phyloP scores from a whole-genome alignment of 768 basidiomycete species.

The Gloeopeniophorella convolvens region DNA sequence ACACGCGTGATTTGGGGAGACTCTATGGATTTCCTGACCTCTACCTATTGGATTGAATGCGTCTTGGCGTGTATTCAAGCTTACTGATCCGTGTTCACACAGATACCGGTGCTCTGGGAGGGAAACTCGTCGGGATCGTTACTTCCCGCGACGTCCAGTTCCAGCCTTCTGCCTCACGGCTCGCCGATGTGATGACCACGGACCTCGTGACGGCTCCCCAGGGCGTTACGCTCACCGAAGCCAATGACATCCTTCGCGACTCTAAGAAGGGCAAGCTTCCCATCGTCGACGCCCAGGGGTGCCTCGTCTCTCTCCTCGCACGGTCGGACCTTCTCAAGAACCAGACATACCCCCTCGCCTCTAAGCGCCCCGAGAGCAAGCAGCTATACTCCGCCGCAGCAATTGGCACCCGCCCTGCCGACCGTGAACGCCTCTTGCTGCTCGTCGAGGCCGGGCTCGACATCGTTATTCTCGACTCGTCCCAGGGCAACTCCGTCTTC shows the following conservation, averaged over 20 bases:
- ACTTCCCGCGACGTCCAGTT: slow-evolving; percentile 97
- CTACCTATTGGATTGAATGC: neutral
- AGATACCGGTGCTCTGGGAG: slow-evolving; percentile 85
- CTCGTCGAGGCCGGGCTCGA: slow-evolving; percentile 94
- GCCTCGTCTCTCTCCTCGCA: slow-evolving; percentile 79
- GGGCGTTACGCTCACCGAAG: slow-evolving; percentile 86
- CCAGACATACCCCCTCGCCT: slow-evolving; percentile 92
- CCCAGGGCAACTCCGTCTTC: slow-evolving; percentile 92
- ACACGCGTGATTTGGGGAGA: slow-evolving; percentile 71
- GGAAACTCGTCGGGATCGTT: slow-evolving; percentile 93
- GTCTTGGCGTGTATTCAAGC: slow-evolving; percentile 17
- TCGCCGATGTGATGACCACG: slow-evolving; percentile 86
- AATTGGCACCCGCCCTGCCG: slow-evolving; percentile 85
- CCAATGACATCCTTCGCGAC: slow-evolving; percentile 90
- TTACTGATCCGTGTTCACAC: slow-evolving; percentile 22
- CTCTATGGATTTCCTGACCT: slow-evolving; percentile 23
- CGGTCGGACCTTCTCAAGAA: slow-evolving; percentile 97
- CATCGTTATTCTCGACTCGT: slow-evolving; percentile 91
- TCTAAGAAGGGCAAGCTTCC: slow-evolving; percentile 98
- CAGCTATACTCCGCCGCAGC: slow-evolving; percentile 97
- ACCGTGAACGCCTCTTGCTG: slow-evolving; percentile 75
- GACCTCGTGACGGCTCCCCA: slow-evolving; percentile 78
- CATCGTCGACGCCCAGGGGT: slow-evolving; percentile 59
- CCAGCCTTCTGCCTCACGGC: slow-evolving; percentile 54
- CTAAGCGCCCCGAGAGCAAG: slow-evolving; percentile 84